Evolutionary conservation across 805 yeast species (phyloP).

Genomic region (Ogataea saltuana): DNA sequence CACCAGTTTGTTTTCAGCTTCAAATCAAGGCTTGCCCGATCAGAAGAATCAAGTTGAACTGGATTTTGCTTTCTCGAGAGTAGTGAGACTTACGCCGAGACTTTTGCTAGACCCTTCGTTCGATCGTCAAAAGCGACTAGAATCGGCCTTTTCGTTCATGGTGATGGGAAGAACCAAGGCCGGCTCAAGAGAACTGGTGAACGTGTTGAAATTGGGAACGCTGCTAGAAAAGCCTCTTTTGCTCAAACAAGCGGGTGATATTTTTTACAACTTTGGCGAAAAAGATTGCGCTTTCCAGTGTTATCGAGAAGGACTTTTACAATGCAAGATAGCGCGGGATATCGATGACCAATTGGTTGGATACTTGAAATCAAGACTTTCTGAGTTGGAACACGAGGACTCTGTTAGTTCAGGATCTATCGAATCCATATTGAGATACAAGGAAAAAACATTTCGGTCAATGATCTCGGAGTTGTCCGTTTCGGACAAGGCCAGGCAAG

Average conservation of each 20-base stretch:
- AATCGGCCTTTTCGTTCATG: slow-evolving; percentile 20
- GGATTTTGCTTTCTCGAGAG: slow-evolving; percentile 20
- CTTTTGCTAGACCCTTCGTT: slow-evolving; percentile 17
- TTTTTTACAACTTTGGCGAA: slow-evolving; percentile 17
- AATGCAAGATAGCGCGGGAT: slow-evolving; percentile 16
- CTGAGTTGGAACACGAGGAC: slow-evolving; percentile 13
- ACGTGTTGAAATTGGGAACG: slow-evolving; percentile 17
- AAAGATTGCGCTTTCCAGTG: slow-evolving; percentile 18
- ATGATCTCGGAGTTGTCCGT: slow-evolving; percentile 19
- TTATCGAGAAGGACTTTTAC: slow-evolving; percentile 20
- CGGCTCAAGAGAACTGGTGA: slow-evolving; percentile 23
- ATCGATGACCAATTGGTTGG: slow-evolving; percentile 10
- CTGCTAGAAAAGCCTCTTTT: slow-evolving; percentile 14
- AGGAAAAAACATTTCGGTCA: slow-evolving; percentile 19
- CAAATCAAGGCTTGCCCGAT: slow-evolving; percentile 19
- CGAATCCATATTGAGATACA: slow-evolving; percentile 14
- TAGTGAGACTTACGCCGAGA: slow-evolving; percentile 9
- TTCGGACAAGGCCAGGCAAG: slow-evolving; percentile 16
- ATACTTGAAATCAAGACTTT: slow-evolving; percentile 13
- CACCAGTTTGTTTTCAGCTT: slow-evolving; percentile 20
- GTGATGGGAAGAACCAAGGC: slow-evolving; percentile 21
- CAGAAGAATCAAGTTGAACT: slow-evolving; percentile 17
- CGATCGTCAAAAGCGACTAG: slow-evolving; percentile 12
- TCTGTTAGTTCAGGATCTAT: slow-evolving; percentile 16
- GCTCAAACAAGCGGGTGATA: slow-evolving; percentile 19